These are phyloP conservation scores for Apostasia shenzhenica DNA, from an alignment of 106 monocot species.

Conservation along the genomic window DNA sequence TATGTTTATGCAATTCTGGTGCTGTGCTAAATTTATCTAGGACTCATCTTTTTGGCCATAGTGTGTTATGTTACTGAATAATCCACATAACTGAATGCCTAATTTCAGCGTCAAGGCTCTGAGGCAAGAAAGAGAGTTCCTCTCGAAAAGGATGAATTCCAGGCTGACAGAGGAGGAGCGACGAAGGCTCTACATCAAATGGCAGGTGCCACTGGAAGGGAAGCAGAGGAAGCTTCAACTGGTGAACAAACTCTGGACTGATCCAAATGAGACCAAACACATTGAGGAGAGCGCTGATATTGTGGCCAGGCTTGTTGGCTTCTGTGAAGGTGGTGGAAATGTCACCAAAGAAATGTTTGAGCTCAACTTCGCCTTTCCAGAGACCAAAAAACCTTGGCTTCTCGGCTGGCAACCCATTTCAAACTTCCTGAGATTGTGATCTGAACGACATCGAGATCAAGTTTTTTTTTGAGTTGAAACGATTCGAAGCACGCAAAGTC, in stretches of 20 bases:
- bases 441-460: no score
- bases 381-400: conserved; percentile 82
- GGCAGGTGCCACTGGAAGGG: conserved; percentile 75
- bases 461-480: no score
- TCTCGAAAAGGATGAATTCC: conserved; percentile 61
- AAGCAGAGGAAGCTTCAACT: conserved; percentile 84
- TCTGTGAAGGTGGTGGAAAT: conserved; percentile 83
- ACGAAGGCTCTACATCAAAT: conserved; percentile 67
- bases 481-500: no score
- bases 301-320: conserved; percentile 84
- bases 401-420: conserved; percentile 80
- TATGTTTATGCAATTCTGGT: no score
- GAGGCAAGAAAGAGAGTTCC: conserved; percentile 81
- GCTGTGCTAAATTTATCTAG: no score
- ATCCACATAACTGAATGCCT: no score
- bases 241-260: conserved; percentile 81
- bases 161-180: conserved; percentile 72
- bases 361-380: conserved; percentile 74
- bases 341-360: conserved; percentile 94
- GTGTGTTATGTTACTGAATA: no score
- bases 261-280: conserved; percentile 56
- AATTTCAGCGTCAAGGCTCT: conserved; percentile 64
- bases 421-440: conserved; percentile 53
- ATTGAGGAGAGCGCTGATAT: conserved; percentile 87
- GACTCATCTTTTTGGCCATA: no score